Percentiles rank a stretch among this genome's conserved stretches.
phyloP scores from a whole-genome alignment of 1,139 yeast species.

The Blastobotrys malaysiensis region DNA sequence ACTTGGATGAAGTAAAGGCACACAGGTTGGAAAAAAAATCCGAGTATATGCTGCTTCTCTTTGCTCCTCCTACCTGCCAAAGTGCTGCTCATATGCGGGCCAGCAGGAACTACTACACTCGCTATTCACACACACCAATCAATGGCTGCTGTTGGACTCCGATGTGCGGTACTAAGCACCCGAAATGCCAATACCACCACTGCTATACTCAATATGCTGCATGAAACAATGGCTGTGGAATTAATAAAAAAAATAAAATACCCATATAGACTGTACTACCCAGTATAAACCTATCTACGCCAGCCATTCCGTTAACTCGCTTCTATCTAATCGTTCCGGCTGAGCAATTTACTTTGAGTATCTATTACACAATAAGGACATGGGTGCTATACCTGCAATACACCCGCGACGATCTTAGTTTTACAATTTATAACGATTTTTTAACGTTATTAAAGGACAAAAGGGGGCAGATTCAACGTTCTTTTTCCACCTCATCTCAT shows the following conservation, averaged over 20 bases:
- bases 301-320: neutral
- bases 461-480: neutral
- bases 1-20: neutral
- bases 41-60: neutral
- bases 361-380: no score
- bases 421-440: no score
- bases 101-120: neutral
- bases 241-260: neutral
- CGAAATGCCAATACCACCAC: neutral
- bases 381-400: no score
- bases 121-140: neutral
- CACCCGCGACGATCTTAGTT: no score
- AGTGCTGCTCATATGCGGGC: neutral
- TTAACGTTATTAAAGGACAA: neutral
- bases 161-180: neutral
- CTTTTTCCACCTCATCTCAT: neutral
- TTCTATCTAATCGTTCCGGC: no score
- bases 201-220: neutral
- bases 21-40: neutral
- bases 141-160: neutral
- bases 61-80: neutral
- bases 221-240: neutral
- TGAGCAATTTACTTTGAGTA: no score
- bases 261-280: no score
- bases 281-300: neutral